These are phyloP conservation scores for Prunus davidiana DNA, from an alignment of 306 rosid species.

Conservation along the genomic window DNA sequence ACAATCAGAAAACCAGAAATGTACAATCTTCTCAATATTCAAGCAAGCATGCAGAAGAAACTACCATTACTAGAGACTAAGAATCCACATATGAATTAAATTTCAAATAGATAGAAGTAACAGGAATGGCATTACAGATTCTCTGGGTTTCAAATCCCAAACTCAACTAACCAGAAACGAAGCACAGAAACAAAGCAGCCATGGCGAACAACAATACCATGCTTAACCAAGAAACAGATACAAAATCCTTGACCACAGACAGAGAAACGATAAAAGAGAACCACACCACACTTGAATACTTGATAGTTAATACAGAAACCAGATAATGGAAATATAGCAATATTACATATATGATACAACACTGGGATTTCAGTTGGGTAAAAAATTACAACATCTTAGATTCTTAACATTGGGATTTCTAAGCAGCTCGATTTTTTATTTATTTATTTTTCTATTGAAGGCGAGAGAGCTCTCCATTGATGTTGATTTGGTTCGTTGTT, in stretches of 20 bases:
- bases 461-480: too few relatives aligned
- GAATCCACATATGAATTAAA: neutral
- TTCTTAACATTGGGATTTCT: neutral
- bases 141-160: neutral
- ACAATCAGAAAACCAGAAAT: neutral
- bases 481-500: too few relatives aligned
- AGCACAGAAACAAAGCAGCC: neutral
- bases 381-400: constrained; percentile 2
- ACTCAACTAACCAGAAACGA: neutral
- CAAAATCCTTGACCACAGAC: neutral
- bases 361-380: neutral
- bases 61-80: neutral
- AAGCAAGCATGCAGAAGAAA: neutral
- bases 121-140: neutral
- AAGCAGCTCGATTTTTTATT: too few relatives aligned
- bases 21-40: neutral
- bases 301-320: constrained; percentile 1
- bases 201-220: neutral
- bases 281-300: neutral
- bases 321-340: neutral
- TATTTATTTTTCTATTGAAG: too few relatives aligned
- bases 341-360: constrained; percentile 11
- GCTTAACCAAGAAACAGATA: neutral
- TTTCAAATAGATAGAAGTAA: neutral
- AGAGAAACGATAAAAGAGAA: neutral